Evolutionary conservation across 1,284 basidiomycete species (phyloP).

Genomic region (Puccinia horiana): DNA sequence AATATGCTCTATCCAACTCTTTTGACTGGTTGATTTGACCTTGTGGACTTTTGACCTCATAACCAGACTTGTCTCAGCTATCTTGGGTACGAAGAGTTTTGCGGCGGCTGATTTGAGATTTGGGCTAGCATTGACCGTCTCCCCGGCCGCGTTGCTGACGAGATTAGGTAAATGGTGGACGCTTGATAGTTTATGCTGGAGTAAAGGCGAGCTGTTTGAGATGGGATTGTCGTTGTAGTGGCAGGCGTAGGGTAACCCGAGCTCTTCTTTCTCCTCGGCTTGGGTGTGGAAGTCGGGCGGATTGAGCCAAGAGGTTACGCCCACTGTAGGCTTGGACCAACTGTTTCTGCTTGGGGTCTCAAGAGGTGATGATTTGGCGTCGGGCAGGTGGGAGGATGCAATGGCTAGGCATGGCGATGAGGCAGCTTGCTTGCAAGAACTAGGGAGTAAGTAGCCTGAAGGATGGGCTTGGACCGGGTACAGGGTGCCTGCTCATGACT

Average conservation of each 20-base stretch:
- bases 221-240: neutral
- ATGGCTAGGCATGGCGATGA: neutral
- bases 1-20: no score
- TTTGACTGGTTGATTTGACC: no score
- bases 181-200: neutral
- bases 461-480: neutral
- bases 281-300: neutral
- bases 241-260: neutral
- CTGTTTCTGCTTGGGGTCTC: neutral
- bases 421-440: slow-evolving; percentile 4
- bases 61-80: no score
- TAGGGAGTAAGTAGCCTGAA: neutral
- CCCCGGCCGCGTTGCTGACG: neutral
- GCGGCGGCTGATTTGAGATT: neutral
- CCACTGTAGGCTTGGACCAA: no score
- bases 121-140: neutral
- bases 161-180: neutral
- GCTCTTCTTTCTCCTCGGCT: neutral
- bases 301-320: neutral
- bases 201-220: neutral
- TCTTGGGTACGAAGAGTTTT: neutral
- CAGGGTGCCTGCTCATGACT: neutral
- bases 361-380: neutral
- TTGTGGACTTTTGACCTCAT: no score
- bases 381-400: neutral